A percentile compares a stretch with the other conserved stretches of the same genome.
Evolutionary conservation across 2,329 filamentous ascomycete genomes (phyloP).

Genomic region (Polychaeton citri): DNA sequence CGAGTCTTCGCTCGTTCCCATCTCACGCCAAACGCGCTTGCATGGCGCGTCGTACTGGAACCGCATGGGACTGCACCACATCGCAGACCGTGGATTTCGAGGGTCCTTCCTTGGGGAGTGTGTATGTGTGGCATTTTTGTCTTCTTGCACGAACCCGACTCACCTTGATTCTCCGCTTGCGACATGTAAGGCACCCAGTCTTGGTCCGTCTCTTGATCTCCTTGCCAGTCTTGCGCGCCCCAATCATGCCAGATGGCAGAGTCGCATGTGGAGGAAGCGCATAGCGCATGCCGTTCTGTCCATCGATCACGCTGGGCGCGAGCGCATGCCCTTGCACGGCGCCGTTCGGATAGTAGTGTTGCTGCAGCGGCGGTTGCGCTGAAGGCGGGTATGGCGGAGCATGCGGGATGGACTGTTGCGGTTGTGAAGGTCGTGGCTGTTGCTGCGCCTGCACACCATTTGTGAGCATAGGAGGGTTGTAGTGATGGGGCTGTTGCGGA

Average conservation of each 20-base stretch:
- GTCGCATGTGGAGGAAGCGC: conserved; percentile 38
- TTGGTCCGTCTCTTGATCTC: conserved; percentile 60
- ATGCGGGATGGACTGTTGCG: neutral
- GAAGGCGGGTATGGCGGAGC: conserved; percentile 11
- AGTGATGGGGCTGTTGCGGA: conserved; percentile 12
- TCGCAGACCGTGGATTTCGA: conserved; percentile 1
- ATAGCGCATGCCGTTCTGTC: conserved; percentile 34
- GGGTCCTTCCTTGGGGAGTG: conserved; percentile 3
- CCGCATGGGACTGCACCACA: neutral
- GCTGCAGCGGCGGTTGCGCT: conserved; percentile 11
- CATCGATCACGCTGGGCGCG: conserved; percentile 11
- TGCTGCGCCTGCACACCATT: conserved; percentile 11
- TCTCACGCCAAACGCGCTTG: neutral
- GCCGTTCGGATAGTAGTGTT: conserved; percentile 11
- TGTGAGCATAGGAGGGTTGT: conserved; percentile 8
- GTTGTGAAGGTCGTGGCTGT: neutral
- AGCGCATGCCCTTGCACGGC: conserved; percentile 10
- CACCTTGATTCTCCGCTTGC: conserved; percentile 58
- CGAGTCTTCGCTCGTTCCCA: neutral
- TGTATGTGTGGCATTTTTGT: too few species aligned
- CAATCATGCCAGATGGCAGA: conserved; percentile 43
- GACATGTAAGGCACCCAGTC: conserved; percentile 41
- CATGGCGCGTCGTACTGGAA: conserved; percentile 1
- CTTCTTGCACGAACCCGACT: conserved; percentile 19
- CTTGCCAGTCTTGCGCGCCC: conserved; percentile 49